These are phyloP conservation scores for Stephania japonica DNA, from an alignment of 164 flowering plant genomes.

Conservation along the genomic window DNA sequence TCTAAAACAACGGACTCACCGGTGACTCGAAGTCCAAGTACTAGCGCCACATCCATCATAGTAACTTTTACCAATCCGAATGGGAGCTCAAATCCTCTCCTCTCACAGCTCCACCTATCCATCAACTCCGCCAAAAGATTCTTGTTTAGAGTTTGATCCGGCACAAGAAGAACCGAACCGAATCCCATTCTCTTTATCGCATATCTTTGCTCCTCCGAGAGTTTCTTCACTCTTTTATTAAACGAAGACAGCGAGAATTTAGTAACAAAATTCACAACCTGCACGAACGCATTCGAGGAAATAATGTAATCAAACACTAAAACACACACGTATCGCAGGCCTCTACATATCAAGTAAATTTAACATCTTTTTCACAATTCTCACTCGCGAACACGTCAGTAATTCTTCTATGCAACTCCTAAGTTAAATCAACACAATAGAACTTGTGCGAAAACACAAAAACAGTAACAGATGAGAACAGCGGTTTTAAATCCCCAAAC, in stretches of 20 bases:
- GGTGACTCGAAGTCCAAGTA: slow-evolving; percentile 29
- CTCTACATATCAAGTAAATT: too few species aligned
- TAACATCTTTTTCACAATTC: too few species aligned
- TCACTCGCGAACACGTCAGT: too few species aligned
- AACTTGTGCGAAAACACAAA: too few species aligned
- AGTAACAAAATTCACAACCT: slow-evolving; percentile 29
- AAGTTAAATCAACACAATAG: too few species aligned
- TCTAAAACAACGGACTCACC: slow-evolving; percentile 27
- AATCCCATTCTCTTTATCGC: slow-evolving; percentile 30
- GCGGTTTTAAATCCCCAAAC: too few species aligned
- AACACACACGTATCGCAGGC: neutral
- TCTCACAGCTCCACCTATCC: slow-evolving; percentile 31
- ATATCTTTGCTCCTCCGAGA: slow-evolving; percentile 25
- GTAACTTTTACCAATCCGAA: slow-evolving; percentile 22
- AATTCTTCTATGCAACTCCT: too few species aligned
- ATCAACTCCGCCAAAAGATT: slow-evolving; percentile 33
- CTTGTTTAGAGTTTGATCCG: slow-evolving; percentile 23
- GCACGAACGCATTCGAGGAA: neutral
- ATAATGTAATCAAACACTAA: neutral
- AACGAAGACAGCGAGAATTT: slow-evolving; percentile 31
- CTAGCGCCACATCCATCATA: slow-evolving; percentile 29
- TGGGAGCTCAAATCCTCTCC: slow-evolving; percentile 23
- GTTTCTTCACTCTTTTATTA: slow-evolving; percentile 28
- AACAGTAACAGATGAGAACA: too few species aligned
- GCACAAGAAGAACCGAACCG: slow-evolving; percentile 26